phyloP scores from a whole-genome alignment of 2,329 filamentous ascomycete genomes.

The Chrysoporthe cubensis region DNA sequence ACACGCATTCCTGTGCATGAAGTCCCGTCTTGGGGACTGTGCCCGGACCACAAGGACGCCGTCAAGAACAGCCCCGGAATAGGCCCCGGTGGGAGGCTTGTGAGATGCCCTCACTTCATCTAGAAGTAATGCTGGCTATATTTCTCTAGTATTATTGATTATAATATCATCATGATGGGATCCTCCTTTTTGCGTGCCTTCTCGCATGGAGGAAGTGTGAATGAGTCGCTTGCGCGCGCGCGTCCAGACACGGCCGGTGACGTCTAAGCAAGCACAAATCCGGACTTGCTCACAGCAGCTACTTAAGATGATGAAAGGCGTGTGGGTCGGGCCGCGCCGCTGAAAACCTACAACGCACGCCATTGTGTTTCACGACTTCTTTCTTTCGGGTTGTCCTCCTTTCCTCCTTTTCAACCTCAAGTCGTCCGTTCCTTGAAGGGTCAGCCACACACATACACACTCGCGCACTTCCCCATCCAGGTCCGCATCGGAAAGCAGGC shows the following conservation, averaged over 20 bases:
- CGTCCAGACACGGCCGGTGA: not conserved
- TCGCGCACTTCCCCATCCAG: not conserved
- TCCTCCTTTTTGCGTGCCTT: too few relatives aligned
- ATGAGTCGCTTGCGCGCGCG: not conserved
- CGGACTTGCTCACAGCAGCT: not conserved
- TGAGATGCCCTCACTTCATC: not conserved
- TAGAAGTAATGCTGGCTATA: not conserved
- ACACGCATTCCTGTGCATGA: not conserved
- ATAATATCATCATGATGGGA: too few relatives aligned
- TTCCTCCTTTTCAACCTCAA: not conserved
- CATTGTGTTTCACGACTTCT: not conserved
- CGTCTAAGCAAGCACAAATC: not conserved
- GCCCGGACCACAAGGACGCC: not conserved
- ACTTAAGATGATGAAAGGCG: too few relatives aligned
- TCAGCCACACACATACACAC: not conserved
- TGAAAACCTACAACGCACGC: not conserved
- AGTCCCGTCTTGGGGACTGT: not conserved
- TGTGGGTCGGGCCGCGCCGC: slow-evolving; percentile 2
- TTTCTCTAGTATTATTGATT: too few relatives aligned
- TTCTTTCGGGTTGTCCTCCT: not conserved
- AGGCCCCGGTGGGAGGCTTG: not conserved
- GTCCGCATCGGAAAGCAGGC: not conserved
- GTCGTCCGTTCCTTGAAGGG: not conserved
- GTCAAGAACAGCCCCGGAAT: not conserved
- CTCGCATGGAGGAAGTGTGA: not conserved